Conservation (phyloP, 2,329 filamentous ascomycete genomes). For the Xylaria multiplex region DNA sequence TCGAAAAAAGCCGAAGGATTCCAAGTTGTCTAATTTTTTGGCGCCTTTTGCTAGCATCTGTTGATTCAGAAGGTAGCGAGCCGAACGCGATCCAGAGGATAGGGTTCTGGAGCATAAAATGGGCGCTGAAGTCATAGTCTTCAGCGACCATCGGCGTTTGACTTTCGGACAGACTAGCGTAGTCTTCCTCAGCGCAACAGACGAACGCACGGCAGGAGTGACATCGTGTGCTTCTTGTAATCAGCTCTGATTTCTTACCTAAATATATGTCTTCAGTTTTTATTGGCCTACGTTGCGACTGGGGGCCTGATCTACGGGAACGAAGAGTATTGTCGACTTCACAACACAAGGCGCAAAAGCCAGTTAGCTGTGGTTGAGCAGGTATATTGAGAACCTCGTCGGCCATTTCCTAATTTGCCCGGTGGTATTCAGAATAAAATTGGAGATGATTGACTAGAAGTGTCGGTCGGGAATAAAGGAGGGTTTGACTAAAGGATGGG, state of each 20-base stretch:
- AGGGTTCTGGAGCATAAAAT: conserved; percentile 15
- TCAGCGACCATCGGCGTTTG: background rate
- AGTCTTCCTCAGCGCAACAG: conserved; percentile 20
- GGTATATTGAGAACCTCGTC: background rate
- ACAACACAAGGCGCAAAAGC: conserved; percentile 12
- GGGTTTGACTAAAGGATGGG: too few species aligned
- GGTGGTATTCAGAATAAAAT: too few species aligned
- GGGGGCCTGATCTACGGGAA: background rate
- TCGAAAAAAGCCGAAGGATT: conserved; percentile 12
- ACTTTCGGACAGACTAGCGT: background rate
- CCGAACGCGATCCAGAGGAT: conserved; percentile 17
- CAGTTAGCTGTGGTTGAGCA: background rate
- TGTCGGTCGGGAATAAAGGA: too few species aligned
- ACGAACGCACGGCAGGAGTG: conserved; percentile 12
- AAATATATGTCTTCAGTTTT: conserved; percentile 10
- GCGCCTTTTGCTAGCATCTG: conserved; percentile 4
- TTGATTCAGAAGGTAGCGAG: conserved; percentile 3
- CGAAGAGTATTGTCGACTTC: conserved; percentile 13
- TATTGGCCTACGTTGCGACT: background rate
- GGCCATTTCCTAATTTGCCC: background rate
- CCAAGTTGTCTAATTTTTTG: background rate
- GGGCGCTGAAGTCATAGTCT: conserved; percentile 23
- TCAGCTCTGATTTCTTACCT: conserved; percentile 21
- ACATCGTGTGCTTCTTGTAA: conserved; percentile 11
- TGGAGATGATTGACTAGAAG: too few species aligned